These are phyloP conservation scores for Fusarium sp. DNA, from an alignment of 2,329 filamentous ascomycete genomes.

Conservation along the genomic window DNA sequence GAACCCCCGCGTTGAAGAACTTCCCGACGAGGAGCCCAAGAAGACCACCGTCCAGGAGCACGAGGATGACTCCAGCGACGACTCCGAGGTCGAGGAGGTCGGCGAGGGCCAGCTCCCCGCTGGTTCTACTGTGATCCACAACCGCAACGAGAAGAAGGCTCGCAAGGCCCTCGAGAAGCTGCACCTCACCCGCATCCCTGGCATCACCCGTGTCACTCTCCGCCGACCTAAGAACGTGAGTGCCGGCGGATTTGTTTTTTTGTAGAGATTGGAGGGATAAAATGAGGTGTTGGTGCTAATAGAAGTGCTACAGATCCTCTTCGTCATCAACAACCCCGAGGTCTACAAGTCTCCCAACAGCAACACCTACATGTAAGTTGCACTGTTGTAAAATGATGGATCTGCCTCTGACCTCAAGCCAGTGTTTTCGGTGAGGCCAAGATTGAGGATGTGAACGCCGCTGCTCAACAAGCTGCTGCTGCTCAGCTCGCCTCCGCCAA, in stretches of 20 bases:
- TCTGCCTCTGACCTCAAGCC: constrained; percentile 10
- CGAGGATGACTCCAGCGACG: constrained; percentile 73
- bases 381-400: neutral
- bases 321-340: constrained; percentile 99
- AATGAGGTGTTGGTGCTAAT: constrained; percentile 36
- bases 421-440: constrained; percentile 99
- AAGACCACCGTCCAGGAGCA: constrained; percentile 82
- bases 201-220: constrained; percentile 97
- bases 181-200: constrained; percentile 93
- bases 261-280: constrained; percentile 1
- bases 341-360: constrained; percentile 99
- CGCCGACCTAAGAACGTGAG: constrained; percentile 98
- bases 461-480: constrained; percentile 93
- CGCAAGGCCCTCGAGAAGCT: constrained; percentile 99
- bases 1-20: constrained; percentile 97
- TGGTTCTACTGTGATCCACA: constrained; percentile 92
- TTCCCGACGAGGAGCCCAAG: constrained; percentile 89
- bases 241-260: constrained; percentile 44
- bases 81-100: constrained; percentile 84
- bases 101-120: constrained; percentile 80
- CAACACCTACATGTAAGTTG: constrained; percentile 98
- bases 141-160: constrained; percentile 99
- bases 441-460: constrained; percentile 99
- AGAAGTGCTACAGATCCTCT: constrained; percentile 78
- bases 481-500: constrained; percentile 87